Evolutionary conservation across 1,139 yeast species (phyloP), one percentile per base, ranked within the genome.

Genomic region (Yamadazyma sp.): DNA sequence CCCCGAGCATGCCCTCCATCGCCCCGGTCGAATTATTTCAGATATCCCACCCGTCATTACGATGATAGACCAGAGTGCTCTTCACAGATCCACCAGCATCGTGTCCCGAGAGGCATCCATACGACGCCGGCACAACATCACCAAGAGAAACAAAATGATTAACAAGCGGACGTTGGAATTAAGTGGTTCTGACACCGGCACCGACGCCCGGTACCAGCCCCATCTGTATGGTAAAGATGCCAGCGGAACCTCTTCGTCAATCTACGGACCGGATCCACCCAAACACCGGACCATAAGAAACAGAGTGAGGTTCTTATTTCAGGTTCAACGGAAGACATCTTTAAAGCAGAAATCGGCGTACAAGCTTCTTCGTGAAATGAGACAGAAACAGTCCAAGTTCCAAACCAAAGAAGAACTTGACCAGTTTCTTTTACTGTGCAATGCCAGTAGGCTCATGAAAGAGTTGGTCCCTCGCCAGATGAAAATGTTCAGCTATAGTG

Each of bases 301-400:
- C 13, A 42, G 30, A 18, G 17, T 49, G 2, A 41, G 44, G 31
- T 66, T 61, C 35, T 40, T 55, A 8, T 70, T 69, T 43, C 73
- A 74, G 2, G 71, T 68, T 2, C 57, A 51, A 34, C 46, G 74
- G 29, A 57, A 57, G 31, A 59, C 59, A 4, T 67, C 75, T 0
- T 58, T 68, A 35, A 67, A 64, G 41, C 51, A 49, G 44, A 20
- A 43, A 45, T 22, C 50, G 15, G 24, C 62, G 47, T 46, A 45
- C 45, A 42, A 39, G 24, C 35, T 46, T 13, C 34, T 51, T 17
- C 41, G 43, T 24, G 46, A 57, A 9, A 31, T 49, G 6, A 47
- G 44, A 33, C 38, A 43, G 13, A 48, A 40, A n/a, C 37, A 39
- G 13, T 48, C 62, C 16, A 56, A 59, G 22, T 70, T 70, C 42